phyloP scores from a whole-genome alignment of 306 rosid species.

The Heteromeles arbutifolia region DNA sequence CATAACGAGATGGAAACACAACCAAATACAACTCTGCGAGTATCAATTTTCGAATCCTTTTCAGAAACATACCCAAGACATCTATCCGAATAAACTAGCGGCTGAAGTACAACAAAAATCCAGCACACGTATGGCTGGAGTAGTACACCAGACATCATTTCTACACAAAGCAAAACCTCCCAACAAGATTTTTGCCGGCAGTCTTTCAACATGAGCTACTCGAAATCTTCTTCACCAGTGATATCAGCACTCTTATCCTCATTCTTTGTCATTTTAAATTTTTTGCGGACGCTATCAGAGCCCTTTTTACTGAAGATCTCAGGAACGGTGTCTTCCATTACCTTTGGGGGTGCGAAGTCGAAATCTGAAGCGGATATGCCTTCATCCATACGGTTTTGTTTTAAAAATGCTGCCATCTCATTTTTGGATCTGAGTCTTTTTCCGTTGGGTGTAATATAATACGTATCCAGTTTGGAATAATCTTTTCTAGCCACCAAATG shows the following conservation, averaged over 20 bases:
- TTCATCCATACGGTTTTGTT: conserved; percentile 39
- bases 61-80: not conserved
- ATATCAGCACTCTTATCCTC: conserved; percentile 2
- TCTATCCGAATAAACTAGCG: not conserved
- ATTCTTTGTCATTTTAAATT: conserved; percentile 22
- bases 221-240: not conserved
- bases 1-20: not conserved
- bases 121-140: not conserved
- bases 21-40: not conserved
- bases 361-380: conserved; percentile 41
- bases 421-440: conserved; percentile 65
- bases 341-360: conserved; percentile 59
- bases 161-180: not conserved
- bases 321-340: conserved; percentile 78
- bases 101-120: not conserved
- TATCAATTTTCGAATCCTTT: not conserved
- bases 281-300: conserved; percentile 32
- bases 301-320: conserved; percentile 32
- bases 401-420: conserved; percentile 49
- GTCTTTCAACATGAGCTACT: not conserved
- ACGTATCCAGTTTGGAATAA: conserved; percentile 73
- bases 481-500: conserved; percentile 63
- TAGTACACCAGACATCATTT: not conserved
- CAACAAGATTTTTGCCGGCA: not conserved
- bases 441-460: conserved; percentile 61